Evolutionary conservation across 2,329 filamentous ascomycete genomes (phyloP).

Genomic region (Hymenoscyphus scutula): DNA sequence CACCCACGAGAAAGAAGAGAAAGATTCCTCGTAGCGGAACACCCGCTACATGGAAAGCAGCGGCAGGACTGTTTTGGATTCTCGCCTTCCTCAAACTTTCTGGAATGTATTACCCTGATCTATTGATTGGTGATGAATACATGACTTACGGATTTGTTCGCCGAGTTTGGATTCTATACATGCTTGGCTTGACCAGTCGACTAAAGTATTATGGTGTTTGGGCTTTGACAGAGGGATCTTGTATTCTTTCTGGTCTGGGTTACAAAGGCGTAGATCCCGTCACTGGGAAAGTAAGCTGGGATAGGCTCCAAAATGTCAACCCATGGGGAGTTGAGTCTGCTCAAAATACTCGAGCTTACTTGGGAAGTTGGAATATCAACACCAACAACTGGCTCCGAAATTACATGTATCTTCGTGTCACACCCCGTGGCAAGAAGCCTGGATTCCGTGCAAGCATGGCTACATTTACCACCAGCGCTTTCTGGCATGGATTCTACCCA

Average conservation of each 20-base stretch:
- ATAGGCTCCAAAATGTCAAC: slow-evolving; percentile 85
- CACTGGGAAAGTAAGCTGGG: slow-evolving; percentile 84
- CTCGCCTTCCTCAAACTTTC: slow-evolving; percentile 72
- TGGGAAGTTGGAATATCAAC: slow-evolving; percentile 97
- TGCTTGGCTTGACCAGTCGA: slow-evolving; percentile 77
- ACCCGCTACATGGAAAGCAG: slow-evolving; percentile 76
- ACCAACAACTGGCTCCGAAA: slow-evolving; percentile 96
- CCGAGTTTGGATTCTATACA: slow-evolving; percentile 76
- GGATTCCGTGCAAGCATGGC: slow-evolving; percentile 92
- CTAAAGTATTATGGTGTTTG: slow-evolving; percentile 98
- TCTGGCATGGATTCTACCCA: slow-evolving; percentile 98
- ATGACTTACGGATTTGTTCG: slow-evolving; percentile 65
- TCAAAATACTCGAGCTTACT: slow-evolving; percentile 88
- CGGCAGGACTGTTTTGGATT: slow-evolving; percentile 75
- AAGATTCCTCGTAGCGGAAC: slow-evolving; percentile 89
- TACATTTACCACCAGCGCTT: slow-evolving; percentile 89
- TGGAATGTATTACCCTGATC: slow-evolving; percentile 60
- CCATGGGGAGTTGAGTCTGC: slow-evolving; percentile 83
- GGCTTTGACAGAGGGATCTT: slow-evolving; percentile 88
- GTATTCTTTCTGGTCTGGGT: slow-evolving; percentile 88
- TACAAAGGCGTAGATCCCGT: slow-evolving; percentile 88
- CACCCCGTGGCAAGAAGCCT: slow-evolving; percentile 91
- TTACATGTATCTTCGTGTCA: slow-evolving; percentile 93
- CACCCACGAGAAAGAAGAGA: slow-evolving; percentile 82
- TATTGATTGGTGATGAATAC: slow-evolving; percentile 65